These are phyloP conservation scores for Pseudopyricularia cyperi DNA, from an alignment of 2,329 filamentous ascomycete genomes.

Conservation along the genomic window DNA sequence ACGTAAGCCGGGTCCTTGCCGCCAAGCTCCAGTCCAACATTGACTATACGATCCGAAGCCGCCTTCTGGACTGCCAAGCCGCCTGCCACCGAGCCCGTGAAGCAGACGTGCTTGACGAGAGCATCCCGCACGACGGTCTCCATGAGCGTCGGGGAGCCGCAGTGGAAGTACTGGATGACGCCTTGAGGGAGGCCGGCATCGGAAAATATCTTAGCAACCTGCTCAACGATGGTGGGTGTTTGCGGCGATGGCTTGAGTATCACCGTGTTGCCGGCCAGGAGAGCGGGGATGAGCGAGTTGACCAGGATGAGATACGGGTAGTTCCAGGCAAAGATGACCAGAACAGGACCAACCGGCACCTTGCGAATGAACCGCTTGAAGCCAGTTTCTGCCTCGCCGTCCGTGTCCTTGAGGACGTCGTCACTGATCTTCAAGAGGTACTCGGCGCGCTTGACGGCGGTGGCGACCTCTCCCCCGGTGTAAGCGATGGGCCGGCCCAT, in stretches of 20 bases:
- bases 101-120: slow-evolving; percentile 70
- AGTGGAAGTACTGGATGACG: slow-evolving; percentile 88
- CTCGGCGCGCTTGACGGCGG: slow-evolving; percentile 72
- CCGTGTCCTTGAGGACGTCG: slow-evolving; percentile 65
- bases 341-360: slow-evolving; percentile 72
- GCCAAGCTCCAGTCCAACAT: slow-evolving; percentile 80
- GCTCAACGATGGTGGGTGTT: slow-evolving; percentile 84
- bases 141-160: slow-evolving; percentile 63
- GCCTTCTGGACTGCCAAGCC: slow-evolving; percentile 77
- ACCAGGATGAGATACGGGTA: slow-evolving; percentile 91
- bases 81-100: slow-evolving; percentile 84
- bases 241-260: slow-evolving; percentile 93
- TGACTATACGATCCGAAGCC: slow-evolving; percentile 70
- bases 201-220: slow-evolving; percentile 60
- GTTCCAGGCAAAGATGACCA: slow-evolving; percentile 94
- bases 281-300: slow-evolving; percentile 84
- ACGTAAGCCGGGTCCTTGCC: slow-evolving; percentile 94
- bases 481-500: slow-evolving; percentile 92
- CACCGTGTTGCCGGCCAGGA: slow-evolving; percentile 79
- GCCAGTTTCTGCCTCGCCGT: slow-evolving; percentile 72
- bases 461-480: slow-evolving; percentile 69
- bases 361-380: slow-evolving; percentile 88
- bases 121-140: slow-evolving; percentile 68
- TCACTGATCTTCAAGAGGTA: slow-evolving; percentile 77
- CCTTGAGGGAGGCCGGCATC: slow-evolving; percentile 71